Evolutionary conservation across 2,329 filamentous ascomycete species (phyloP).

Genomic region (Penicillium sp.): DNA sequence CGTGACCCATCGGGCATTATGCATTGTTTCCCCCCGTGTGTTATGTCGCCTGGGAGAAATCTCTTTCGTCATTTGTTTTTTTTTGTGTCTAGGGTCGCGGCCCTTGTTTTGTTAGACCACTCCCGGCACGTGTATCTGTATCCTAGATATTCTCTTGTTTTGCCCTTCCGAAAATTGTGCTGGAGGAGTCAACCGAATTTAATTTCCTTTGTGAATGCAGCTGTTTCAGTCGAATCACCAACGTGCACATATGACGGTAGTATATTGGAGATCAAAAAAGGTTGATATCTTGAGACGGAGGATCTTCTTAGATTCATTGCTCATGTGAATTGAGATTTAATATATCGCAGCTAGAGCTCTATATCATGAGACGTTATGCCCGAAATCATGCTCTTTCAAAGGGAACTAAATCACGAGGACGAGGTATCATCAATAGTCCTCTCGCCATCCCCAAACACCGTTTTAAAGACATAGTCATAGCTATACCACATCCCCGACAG

Average conservation of each 20-base stretch:
- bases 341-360: not conserved
- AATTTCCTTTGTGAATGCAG: slow-evolving; percentile 38
- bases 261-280: not conserved
- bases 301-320: not conserved
- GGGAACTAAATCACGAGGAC: not conserved
- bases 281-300: not conserved
- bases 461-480: slow-evolving; percentile 65
- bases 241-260: not conserved
- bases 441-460: slow-evolving; percentile 83
- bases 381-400: not conserved
- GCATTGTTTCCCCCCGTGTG: slow-evolving; percentile 25
- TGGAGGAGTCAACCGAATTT: slow-evolving; percentile 39
- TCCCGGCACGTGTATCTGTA: slow-evolving; percentile 45
- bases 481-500: slow-evolving; percentile 61
- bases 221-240: not conserved
- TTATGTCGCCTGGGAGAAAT: slow-evolving; percentile 21
- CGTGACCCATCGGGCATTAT: slow-evolving; percentile 27
- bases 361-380: not conserved
- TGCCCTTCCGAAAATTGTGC: slow-evolving; percentile 39
- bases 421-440: slow-evolving; percentile 48
- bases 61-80: slow-evolving; percentile 27
- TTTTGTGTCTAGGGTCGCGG: slow-evolving; percentile 31
- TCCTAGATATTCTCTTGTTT: slow-evolving; percentile 42
- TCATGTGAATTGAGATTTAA: not conserved
- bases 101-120: slow-evolving; percentile 40